A percentile compares a stretch with the other conserved stretches of the same genome.
phyloP scores from a whole-genome alignment of 2,329 filamentous ascomycete genomes.

The Epichloe sibirici region DNA sequence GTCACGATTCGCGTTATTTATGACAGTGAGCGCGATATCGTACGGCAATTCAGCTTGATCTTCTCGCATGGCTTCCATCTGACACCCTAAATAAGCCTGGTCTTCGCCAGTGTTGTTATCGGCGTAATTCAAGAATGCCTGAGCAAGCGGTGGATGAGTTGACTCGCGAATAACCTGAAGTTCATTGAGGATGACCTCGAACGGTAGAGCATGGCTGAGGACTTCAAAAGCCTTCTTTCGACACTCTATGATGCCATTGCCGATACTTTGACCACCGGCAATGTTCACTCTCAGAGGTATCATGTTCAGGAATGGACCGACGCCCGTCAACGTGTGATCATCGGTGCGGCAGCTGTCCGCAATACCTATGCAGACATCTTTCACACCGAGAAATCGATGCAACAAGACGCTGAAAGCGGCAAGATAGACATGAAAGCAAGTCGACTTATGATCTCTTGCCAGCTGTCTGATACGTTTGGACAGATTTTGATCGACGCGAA shows the following conservation, averaged over 20 bases:
- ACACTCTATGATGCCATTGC: conserved; percentile 10
- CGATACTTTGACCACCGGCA: conserved; percentile 5
- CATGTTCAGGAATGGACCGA: conserved; percentile 38
- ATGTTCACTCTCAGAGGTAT: conserved; percentile 30
- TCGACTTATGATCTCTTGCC: conserved; percentile 1
- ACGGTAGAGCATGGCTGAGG: conserved; percentile 23
- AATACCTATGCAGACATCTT: conserved; percentile 35
- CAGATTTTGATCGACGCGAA: too few species aligned
- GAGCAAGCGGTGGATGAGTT: conserved; percentile 30
- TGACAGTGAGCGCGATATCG: neutral
- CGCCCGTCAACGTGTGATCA: conserved; percentile 17
- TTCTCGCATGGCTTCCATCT: neutral
- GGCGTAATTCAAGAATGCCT: conserved; percentile 29
- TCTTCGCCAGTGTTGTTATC: neutral
- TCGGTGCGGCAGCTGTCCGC: conserved; percentile 20
- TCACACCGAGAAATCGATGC: conserved; percentile 16
- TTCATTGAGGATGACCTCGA: conserved; percentile 31
- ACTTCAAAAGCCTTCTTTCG: conserved; percentile 21
- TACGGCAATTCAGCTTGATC: neutral
- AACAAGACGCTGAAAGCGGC: conserved; percentile 27
- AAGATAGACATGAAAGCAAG: conserved; percentile 34
- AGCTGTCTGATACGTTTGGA: neutral
- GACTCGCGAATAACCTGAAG: conserved; percentile 27
- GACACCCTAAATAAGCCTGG: neutral
- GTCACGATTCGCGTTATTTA: neutral